phyloP scores from a whole-genome alignment of 2,329 filamentous ascomycete genomes.

The Dothideomycetes sp. region DNA sequence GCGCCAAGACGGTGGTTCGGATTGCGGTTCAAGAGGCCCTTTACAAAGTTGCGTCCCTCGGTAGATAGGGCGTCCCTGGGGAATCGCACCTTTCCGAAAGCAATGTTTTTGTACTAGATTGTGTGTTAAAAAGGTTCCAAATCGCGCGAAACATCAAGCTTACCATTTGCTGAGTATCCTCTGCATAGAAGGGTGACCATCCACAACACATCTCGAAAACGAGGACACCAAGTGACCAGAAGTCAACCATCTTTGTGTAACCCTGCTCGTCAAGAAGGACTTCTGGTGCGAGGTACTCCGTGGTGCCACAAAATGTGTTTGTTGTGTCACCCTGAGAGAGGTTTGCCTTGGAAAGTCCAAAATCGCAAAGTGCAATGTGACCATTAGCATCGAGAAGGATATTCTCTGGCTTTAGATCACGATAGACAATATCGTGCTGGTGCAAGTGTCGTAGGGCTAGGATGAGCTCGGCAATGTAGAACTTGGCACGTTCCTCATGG shows the following conservation, averaged over 20 bases:
- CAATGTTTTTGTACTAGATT: conserved; percentile 99
- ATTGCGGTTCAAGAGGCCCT: conserved; percentile 92
- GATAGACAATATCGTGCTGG: conserved; percentile 94
- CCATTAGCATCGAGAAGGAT: conserved; percentile 94
- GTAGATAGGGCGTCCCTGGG: conserved; percentile 87
- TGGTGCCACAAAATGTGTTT: conserved; percentile 97
- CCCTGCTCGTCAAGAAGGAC: conserved; percentile 91
- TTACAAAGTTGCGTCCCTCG: conserved; percentile 95
- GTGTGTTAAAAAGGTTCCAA: too few relatives aligned
- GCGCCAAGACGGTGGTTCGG: conserved; percentile 91
- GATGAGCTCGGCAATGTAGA: conserved; percentile 97
- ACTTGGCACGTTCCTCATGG: conserved; percentile 88
- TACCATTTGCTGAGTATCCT: conserved; percentile 99
- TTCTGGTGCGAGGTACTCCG: conserved; percentile 92
- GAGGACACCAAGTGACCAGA: conserved; percentile 94
- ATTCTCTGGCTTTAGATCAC: conserved; percentile 95
- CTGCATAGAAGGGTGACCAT: conserved; percentile 97
- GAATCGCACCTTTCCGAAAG: conserved; percentile 95
- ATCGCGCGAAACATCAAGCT: too few relatives aligned
- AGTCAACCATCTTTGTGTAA: conserved; percentile 99
- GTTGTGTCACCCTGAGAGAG: conserved; percentile 94
- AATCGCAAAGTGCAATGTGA: conserved; percentile 95
- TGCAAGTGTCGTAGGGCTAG: conserved; percentile 90
- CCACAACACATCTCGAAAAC: conserved; percentile 99
- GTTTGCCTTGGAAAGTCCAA: conserved; percentile 94